phyloP scores from a whole-genome alignment of 805 yeast genomes.

The Monosporozyma servazzii region DNA sequence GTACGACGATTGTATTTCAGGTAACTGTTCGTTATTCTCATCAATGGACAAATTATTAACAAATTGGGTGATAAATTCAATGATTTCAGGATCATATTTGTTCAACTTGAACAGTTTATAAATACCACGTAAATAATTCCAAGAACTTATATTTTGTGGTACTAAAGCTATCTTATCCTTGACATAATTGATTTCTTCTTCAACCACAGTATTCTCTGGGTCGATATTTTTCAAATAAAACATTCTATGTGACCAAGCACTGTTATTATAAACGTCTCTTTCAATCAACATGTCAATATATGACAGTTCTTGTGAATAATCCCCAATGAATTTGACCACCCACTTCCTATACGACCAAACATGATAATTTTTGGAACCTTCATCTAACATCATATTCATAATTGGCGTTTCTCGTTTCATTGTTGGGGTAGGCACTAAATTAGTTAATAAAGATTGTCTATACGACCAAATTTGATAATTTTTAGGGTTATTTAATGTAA shows the following conservation, averaged over 20 bases:
- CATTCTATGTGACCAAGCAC: slow-evolving; percentile 87
- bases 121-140: slow-evolving; percentile 74
- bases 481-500: slow-evolving; percentile 71
- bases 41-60: slow-evolving; percentile 22
- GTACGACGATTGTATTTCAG: slow-evolving; percentile 39
- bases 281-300: slow-evolving; percentile 42
- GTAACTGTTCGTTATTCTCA: slow-evolving; percentile 5
- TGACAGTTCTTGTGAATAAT: slow-evolving; percentile 42
- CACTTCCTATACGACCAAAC: slow-evolving; percentile 92
- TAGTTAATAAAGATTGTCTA: slow-evolving; percentile 52
- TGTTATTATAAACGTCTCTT: slow-evolving; percentile 73
- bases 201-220: slow-evolving; percentile 11
- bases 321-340: slow-evolving; percentile 52
- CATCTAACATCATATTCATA: slow-evolving; percentile 56
- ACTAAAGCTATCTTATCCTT: slow-evolving; percentile 42
- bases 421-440: slow-evolving; percentile 24
- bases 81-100: slow-evolving; percentile 32
- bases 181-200: slow-evolving; percentile 47
- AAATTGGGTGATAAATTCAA: slow-evolving; percentile 38
- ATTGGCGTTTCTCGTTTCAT: slow-evolving; percentile 54
- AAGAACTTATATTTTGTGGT: slow-evolving; percentile 76
- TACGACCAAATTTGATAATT: slow-evolving; percentile 98
- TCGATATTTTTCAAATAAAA: slow-evolving; percentile 37
- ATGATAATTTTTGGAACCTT: slow-evolving; percentile 86
- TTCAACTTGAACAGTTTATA: slow-evolving; percentile 25